phyloP scores from a whole-genome alignment of 805 yeast species.

The Wickerhamiella australiensis region DNA sequence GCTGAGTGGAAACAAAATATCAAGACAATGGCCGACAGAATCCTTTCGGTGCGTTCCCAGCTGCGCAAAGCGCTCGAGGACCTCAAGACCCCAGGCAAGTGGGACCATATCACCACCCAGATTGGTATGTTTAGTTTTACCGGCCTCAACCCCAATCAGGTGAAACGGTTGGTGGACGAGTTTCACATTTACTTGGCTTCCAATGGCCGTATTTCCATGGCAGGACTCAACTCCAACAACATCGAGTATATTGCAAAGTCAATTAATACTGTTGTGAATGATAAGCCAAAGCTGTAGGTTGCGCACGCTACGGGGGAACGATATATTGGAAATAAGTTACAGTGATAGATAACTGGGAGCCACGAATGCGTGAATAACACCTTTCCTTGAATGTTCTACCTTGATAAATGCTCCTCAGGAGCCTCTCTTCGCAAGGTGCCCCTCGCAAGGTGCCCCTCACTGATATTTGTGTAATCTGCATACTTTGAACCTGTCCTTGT shows the following conservation, averaged over 20 bases:
- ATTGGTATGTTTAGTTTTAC: slow-evolving; percentile 97
- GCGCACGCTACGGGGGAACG: too few relatives aligned
- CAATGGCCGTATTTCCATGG: slow-evolving; percentile 85
- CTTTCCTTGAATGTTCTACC: too few relatives aligned
- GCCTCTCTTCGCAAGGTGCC: too few relatives aligned
- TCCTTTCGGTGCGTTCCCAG: slow-evolving; percentile 55
- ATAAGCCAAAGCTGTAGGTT: neutral
- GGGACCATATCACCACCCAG: slow-evolving; percentile 81
- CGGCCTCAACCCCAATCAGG: slow-evolving; percentile 63
- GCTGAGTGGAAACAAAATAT: slow-evolving; percentile 75
- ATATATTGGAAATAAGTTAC: too few relatives aligned
- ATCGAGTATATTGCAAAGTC: slow-evolving; percentile 85
- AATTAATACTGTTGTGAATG: slow-evolving; percentile 36
- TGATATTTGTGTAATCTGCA: too few relatives aligned
- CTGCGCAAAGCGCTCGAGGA: slow-evolving; percentile 50
- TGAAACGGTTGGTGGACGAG: slow-evolving; percentile 51
- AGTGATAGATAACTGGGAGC: too few relatives aligned
- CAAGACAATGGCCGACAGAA: slow-evolving; percentile 62
- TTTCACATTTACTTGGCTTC: slow-evolving; percentile 73
- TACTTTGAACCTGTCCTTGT: too few relatives aligned
- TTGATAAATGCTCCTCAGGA: too few relatives aligned
- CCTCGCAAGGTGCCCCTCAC: too few relatives aligned
- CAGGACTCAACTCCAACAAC: slow-evolving; percentile 69
- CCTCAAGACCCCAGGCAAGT: slow-evolving; percentile 47
- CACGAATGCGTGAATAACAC: too few relatives aligned